phyloP scores from a whole-genome alignment of 2,329 filamentous ascomycete genomes.

The Zasmidium cellare region DNA sequence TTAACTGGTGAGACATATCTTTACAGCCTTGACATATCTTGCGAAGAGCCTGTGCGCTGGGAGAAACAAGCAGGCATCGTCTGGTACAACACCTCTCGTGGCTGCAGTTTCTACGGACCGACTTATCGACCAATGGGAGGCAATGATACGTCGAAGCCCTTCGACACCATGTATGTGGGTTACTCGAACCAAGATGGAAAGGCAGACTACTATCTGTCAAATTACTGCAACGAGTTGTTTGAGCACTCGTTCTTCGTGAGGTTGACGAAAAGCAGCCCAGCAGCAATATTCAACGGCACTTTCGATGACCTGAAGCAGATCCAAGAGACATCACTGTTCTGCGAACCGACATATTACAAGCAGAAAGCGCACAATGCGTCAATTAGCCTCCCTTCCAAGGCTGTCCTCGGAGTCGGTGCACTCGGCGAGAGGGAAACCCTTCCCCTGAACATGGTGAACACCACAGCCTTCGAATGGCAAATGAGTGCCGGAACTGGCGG shows the following conservation, averaged over 20 bases:
- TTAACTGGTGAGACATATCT: slow-evolving; percentile 32
- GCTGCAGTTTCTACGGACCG: slow-evolving; percentile 25
- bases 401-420: slow-evolving; percentile 20
- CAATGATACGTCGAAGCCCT: slow-evolving; percentile 26
- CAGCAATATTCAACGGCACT: background rate
- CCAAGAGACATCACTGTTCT: slow-evolving; percentile 42
- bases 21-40: slow-evolving; percentile 38
- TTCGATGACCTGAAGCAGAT: background rate
- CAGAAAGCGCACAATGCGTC: slow-evolving; percentile 47
- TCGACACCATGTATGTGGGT: slow-evolving; percentile 44
- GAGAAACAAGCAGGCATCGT: background rate
- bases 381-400: slow-evolving; percentile 31
- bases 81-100: slow-evolving; percentile 25
- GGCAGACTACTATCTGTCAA: slow-evolving; percentile 34
- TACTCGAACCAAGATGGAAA: slow-evolving; percentile 40
- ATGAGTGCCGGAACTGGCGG: slow-evolving; percentile 28
- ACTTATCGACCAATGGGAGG: slow-evolving; percentile 39
- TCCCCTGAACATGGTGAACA: slow-evolving; percentile 27
- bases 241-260: slow-evolving; percentile 44
- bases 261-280: slow-evolving; percentile 24
- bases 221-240: slow-evolving; percentile 32
- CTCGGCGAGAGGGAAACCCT: slow-evolving; percentile 29
- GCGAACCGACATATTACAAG: slow-evolving; percentile 46
- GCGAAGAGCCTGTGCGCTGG: slow-evolving; percentile 21
- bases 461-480: slow-evolving; percentile 39